Evolutionary conservation across 495 filamentous ascomycete species (phyloP), one percentile per base, ranked within the genome.

Genomic region (Tuber brumale): DNA sequence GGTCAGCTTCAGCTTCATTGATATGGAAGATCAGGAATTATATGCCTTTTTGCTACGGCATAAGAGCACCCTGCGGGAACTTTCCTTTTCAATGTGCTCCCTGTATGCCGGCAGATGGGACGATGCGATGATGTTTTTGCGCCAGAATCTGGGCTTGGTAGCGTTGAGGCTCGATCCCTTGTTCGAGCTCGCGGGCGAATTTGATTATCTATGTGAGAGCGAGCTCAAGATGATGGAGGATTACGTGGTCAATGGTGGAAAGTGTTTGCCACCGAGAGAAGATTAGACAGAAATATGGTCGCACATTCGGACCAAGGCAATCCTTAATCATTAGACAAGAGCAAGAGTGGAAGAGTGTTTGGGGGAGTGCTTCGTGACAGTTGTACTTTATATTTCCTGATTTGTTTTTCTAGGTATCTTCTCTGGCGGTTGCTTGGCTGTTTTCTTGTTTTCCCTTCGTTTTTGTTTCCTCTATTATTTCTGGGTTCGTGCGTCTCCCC

Each of bases 1-100:
- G 42, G 46, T 77, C n/a, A 76, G 39, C 23, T 76, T 77, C 27
- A 75, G 75, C n/a, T 66, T 74, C 37, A 77, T 77, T 48, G 76
- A 77, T 42, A 77, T 77, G 61, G 73, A 77, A 16, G 74, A 76
- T 41, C 14, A 70, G 42, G 76, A 77, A 35, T 69, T 77, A 66
- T 51, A 42, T 8, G n/a, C 42, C 39, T 77, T 77, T 57, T 27
- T 76, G 3, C 46, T 37, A 12, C 66, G 70, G 70, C 76, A 77
- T n/a, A 77, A 71, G 70, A 43, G 23, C 35, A 66, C 76, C 18
- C 76, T 77, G 31, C 74, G 61, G 23, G 66, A 48, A 10, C 61
- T 77, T 43, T 71, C 76, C 3, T 70, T 77, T 44, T 69, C 70
- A 23, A 44, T 76, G 44, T 70, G 76, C 27, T 76, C 61, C 21